Percentiles rank a stretch among this genome's conserved stretches.
Conservation (phyloP, 345 rosid species). For the Eucalyptus regnans region DNA sequence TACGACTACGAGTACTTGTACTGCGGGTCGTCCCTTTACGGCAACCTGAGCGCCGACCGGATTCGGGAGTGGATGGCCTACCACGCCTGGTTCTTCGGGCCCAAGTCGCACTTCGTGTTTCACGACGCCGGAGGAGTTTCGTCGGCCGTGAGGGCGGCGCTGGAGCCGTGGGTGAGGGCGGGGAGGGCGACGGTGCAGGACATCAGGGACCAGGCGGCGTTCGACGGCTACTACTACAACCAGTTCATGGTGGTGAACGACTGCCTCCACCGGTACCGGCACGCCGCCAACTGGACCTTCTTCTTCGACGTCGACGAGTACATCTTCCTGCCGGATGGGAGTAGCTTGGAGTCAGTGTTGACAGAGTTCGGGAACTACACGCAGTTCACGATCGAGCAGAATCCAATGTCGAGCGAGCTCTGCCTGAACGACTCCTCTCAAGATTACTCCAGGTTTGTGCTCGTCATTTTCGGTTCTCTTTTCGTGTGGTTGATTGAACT, state of each 20-base stretch:
- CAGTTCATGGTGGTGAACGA: conserved; percentile 86
- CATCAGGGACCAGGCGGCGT: conserved; percentile 46
- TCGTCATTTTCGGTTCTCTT: not conserved
- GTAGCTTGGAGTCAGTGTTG: conserved; percentile 45
- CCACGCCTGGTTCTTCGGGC: conserved; percentile 84
- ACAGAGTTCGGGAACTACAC: conserved; percentile 41
- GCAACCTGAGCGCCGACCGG: conserved; percentile 53
- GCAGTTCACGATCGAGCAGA: conserved; percentile 92
- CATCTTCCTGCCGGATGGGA: conserved; percentile 47
- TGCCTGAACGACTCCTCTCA: conserved; percentile 54
- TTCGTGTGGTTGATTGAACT: not conserved
- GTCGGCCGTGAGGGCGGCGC: conserved; percentile 41
- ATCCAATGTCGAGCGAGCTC: conserved; percentile 71
- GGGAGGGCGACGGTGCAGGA: conserved; percentile 81
- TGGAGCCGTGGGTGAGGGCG: conserved; percentile 66
- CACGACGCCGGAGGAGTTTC: conserved; percentile 85
- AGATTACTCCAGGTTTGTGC: conserved; percentile 41
- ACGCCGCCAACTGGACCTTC: conserved; percentile 75
- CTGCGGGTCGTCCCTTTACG: conserved; percentile 80
- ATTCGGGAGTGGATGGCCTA: conserved; percentile 91
- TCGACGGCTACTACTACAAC: conserved; percentile 77
- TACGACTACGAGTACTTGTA: conserved; percentile 62
- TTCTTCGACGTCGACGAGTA: conserved; percentile 89
- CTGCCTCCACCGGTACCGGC: conserved; percentile 57
- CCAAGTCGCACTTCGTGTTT: conserved; percentile 73